Conservation (phyloP, 2,329 filamentous ascomycete species). For the Leptosphaerulina australis region DNA sequence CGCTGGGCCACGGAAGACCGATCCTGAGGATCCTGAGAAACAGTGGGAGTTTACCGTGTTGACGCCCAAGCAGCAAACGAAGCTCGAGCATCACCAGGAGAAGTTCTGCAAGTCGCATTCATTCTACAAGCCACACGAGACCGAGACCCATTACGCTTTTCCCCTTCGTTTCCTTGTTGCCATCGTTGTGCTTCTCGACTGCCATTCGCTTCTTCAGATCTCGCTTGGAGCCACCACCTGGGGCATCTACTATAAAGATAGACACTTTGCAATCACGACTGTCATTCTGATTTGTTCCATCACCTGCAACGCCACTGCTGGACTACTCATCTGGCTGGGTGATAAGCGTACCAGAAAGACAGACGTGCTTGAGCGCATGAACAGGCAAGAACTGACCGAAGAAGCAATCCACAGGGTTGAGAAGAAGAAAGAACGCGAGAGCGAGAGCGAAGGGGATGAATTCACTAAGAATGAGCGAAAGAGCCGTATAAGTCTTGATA, state of each 20-base stretch:
- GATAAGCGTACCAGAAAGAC: slow-evolving; percentile 82
- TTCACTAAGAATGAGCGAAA: slow-evolving; percentile 24
- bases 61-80: slow-evolving; percentile 67
- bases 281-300: slow-evolving; percentile 82
- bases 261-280: slow-evolving; percentile 75
- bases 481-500: slow-evolving; percentile 27
- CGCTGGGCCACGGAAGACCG: slow-evolving; percentile 47
- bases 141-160: slow-evolving; percentile 79
- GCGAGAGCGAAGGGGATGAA: slow-evolving; percentile 41
- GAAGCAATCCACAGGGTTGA: slow-evolving; percentile 65
- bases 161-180: slow-evolving; percentile 75
- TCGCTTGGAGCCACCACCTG: slow-evolving; percentile 79
- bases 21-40: slow-evolving; percentile 43
- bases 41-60: slow-evolving; percentile 65
- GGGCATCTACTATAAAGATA: slow-evolving; percentile 73
- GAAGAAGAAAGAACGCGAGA: slow-evolving; percentile 50
- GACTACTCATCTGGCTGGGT: slow-evolving; percentile 76
- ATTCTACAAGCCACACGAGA: slow-evolving; percentile 90
- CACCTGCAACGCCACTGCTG: slow-evolving; percentile 76
- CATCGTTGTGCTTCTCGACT: slow-evolving; percentile 79
- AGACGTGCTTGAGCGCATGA: slow-evolving; percentile 78
- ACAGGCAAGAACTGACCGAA: slow-evolving; percentile 75
- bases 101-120: slow-evolving; percentile 84
- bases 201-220: slow-evolving; percentile 80
- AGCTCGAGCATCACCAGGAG: slow-evolving; percentile 75